A percentile compares a stretch with the other conserved stretches of the same genome.
Evolutionary conservation across 805 yeast genomes (phyloP).

Genomic region (Candida qinlingensis): DNA sequence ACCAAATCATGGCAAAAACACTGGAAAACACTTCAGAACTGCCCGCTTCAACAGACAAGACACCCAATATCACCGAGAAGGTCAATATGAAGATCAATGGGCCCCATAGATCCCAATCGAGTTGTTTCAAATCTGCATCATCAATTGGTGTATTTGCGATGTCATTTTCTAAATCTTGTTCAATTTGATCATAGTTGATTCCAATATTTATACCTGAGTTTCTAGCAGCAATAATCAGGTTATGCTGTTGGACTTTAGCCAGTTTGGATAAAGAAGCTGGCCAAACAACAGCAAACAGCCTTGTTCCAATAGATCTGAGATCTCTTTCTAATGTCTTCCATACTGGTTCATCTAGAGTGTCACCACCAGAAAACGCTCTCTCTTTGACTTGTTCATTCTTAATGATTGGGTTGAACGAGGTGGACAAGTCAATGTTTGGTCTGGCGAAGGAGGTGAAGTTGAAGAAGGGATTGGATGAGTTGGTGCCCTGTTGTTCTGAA

Average conservation of each 20-base stretch:
- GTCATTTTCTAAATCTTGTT: conserved; percentile 25
- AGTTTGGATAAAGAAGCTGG: conserved; percentile 28
- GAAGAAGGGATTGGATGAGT: conserved; percentile 19
- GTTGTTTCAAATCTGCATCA: conserved; percentile 20
- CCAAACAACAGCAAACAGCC: conserved; percentile 40
- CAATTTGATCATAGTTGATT: conserved; percentile 24
- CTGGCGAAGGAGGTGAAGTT: conserved; percentile 23
- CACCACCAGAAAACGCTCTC: conserved; percentile 48
- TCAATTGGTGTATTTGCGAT: conserved; percentile 21
- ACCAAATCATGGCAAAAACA: conserved; percentile 59
- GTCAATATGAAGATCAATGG: conserved; percentile 58
- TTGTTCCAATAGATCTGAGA: conserved; percentile 36
- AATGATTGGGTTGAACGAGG: conserved; percentile 27
- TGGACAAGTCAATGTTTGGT: conserved; percentile 29
- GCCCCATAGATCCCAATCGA: conserved; percentile 69
- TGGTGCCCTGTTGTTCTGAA: neutral
- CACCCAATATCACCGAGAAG: conserved; percentile 43
- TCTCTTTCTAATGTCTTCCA: conserved; percentile 47
- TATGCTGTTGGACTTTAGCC: conserved; percentile 28
- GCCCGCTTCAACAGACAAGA: conserved; percentile 23
- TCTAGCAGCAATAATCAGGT: conserved; percentile 24
- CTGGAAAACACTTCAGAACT: conserved; percentile 57
- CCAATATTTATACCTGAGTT: conserved; percentile 27
- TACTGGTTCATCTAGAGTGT: conserved; percentile 70
- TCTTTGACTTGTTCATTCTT: conserved; percentile 25